Evolutionary conservation across 1,284 basidiomycete genomes (phyloP).

Genomic region (Papiliotrema terrestris): DNA sequence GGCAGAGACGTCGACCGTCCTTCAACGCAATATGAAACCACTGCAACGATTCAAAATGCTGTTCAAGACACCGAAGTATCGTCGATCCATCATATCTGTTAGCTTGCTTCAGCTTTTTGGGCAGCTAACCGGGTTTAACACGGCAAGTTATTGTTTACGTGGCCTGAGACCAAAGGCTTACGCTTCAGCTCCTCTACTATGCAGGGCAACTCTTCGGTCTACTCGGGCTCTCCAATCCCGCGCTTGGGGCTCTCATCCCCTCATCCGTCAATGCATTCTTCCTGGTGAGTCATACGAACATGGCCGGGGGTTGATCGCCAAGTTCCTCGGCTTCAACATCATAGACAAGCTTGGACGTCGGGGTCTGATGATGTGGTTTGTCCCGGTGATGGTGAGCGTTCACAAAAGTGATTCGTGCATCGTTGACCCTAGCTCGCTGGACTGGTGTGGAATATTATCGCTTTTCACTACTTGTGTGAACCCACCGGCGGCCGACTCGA

Average conservation of each 20-base stretch:
- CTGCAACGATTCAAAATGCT: constrained; percentile 7
- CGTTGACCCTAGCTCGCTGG: too few relatives aligned
- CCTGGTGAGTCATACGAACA: constrained; percentile 4
- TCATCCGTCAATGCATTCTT: constrained; percentile 38
- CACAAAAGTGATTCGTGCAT: too few relatives aligned
- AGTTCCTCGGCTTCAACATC: constrained; percentile 28
- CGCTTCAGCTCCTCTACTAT: too few relatives aligned
- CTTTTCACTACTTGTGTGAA: constrained; percentile 25
- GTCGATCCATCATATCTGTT: constrained; percentile 19
- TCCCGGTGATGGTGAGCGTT: constrained; percentile 22
- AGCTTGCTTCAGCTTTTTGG: constrained; percentile 12
- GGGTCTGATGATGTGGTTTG: constrained; percentile 20
- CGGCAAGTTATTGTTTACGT: too few relatives aligned
- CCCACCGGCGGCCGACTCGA: constrained; percentile 10
- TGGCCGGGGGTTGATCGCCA: neutral
- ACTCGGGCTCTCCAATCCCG: too few relatives aligned
- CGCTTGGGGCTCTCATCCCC: too few relatives aligned
- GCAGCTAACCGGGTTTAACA: constrained; percentile 45
- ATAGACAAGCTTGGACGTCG: constrained; percentile 12
- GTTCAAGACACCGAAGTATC: constrained; percentile 18
- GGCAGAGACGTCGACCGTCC: constrained; percentile 14
- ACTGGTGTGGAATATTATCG: constrained; percentile 25
- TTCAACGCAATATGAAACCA: constrained; percentile 11
- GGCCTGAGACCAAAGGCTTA: too few relatives aligned
- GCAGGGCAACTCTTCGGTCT: too few relatives aligned